phyloP scores from a whole-genome alignment of 768 basidiomycete genomes.

The Mrakia gelida region DNA sequence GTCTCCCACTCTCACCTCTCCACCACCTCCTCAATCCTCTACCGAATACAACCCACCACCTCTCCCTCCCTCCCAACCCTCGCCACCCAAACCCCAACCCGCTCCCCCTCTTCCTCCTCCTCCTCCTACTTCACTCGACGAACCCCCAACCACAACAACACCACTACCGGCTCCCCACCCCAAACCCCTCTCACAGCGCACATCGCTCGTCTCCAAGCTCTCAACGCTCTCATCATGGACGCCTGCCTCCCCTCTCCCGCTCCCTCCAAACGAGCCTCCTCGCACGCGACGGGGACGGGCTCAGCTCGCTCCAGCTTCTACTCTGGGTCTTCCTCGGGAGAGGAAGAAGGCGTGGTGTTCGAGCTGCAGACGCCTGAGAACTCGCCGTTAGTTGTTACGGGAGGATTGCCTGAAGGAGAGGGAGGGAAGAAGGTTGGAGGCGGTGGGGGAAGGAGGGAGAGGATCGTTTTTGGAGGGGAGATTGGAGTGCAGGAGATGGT shows the following conservation, averaged over 20 bases:
- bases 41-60: background rate
- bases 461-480: background rate
- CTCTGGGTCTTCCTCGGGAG: background rate
- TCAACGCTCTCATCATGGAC: background rate
- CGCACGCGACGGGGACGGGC: too few relatives aligned
- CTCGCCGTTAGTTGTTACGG: background rate
- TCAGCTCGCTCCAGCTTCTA: background rate
- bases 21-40: background rate
- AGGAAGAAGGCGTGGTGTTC: background rate
- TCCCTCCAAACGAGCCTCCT: background rate
- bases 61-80: background rate
- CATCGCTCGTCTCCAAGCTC: background rate
- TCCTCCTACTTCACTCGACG: background rate
- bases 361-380: background rate
- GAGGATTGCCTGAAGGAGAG: background rate
- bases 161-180: background rate
- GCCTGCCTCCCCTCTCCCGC: background rate
- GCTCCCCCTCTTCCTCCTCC: background rate
- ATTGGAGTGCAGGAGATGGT: background rate
- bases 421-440: background rate
- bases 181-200: background rate
- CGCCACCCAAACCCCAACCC: background rate
- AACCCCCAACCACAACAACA: background rate
- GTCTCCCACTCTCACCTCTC: too few relatives aligned
- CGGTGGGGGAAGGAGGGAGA: background rate